Evolutionary conservation across 805 yeast species (phyloP).

Genomic region (Kodamaea hsintzibuensis): DNA sequence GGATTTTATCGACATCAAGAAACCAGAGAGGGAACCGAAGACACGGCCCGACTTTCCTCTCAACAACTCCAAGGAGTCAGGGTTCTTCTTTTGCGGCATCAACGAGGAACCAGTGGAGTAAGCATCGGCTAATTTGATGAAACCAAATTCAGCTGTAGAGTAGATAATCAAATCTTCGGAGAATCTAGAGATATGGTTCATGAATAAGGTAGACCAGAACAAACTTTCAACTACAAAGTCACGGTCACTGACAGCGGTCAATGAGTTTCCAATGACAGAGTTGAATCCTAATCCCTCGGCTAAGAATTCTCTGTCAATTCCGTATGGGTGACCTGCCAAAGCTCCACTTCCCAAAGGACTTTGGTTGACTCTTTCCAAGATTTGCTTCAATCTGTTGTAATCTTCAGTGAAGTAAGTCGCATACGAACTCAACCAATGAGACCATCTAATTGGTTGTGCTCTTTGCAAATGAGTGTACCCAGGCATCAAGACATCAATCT

Average conservation of each 20-base stretch:
- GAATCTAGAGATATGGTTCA: slow-evolving; percentile 94
- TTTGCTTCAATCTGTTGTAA: slow-evolving; percentile 77
- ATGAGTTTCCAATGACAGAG: slow-evolving; percentile 90
- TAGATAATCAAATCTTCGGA: slow-evolving; percentile 94
- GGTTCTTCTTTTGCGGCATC: slow-evolving; percentile 99
- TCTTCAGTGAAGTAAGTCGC: slow-evolving; percentile 95
- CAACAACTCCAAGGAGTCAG: slow-evolving; percentile 91
- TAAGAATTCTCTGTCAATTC: slow-evolving; percentile 91
- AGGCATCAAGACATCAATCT: slow-evolving; percentile 94
- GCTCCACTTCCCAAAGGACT: slow-evolving; percentile 98
- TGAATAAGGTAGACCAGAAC: slow-evolving; percentile 93
- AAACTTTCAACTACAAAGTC: slow-evolving; percentile 94
- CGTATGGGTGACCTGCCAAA: slow-evolving; percentile 98
- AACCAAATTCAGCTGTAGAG: slow-evolving; percentile 97
- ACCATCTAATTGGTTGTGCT: slow-evolving; percentile 99
- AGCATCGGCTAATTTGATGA: slow-evolving; percentile 91
- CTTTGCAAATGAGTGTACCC: slow-evolving; percentile 98
- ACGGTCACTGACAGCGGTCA: slow-evolving; percentile 96
- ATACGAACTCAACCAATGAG: slow-evolving; percentile 93
- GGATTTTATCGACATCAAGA: slow-evolving; percentile 94
- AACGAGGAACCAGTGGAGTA: slow-evolving; percentile 97
- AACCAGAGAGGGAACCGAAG: slow-evolving; percentile 92
- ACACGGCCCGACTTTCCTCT: slow-evolving; percentile 98
- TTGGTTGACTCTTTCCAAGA: slow-evolving; percentile 77
- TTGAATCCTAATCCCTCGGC: slow-evolving; percentile 79